Evolutionary conservation across 2,329 filamentous ascomycete genomes (phyloP).

Genomic region (Hypomyces perniciosus): DNA sequence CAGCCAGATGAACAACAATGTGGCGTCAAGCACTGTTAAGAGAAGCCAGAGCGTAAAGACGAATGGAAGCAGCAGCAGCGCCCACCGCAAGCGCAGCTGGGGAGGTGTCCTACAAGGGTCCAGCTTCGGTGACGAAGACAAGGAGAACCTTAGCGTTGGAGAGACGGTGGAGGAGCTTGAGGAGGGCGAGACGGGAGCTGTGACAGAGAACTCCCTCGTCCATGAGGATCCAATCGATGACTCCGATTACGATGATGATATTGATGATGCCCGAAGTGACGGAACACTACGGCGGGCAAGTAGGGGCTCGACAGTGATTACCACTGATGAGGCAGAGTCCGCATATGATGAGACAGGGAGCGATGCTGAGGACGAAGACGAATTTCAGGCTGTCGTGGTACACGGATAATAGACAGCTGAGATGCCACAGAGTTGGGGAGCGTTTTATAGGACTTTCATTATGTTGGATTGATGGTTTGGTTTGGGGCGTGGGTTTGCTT

Average conservation of each 20-base stretch:
- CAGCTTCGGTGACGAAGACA: slow-evolving; percentile 48
- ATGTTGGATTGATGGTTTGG: not conserved
- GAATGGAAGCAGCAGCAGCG: slow-evolving; percentile 36
- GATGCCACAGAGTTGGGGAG: not conserved
- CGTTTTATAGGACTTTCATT: not conserved
- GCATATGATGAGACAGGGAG: slow-evolving; percentile 14
- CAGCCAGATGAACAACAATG: slow-evolving; percentile 80
- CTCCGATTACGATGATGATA: slow-evolving; percentile 16
- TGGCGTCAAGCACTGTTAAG: slow-evolving; percentile 58
- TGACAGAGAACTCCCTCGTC: slow-evolving; percentile 9
- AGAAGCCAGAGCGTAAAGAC: slow-evolving; percentile 73
- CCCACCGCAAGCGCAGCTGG: slow-evolving; percentile 65
- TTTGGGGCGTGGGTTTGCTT: slow-evolving; percentile 1
- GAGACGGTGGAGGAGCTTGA: slow-evolving; percentile 57
- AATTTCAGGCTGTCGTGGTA: slow-evolving; percentile 19
- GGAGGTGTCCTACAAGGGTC: slow-evolving; percentile 45
- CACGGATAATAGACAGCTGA: not conserved
- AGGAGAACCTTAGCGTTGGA: slow-evolving; percentile 58
- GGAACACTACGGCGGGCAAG: slow-evolving; percentile 45
- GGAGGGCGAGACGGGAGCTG: slow-evolving; percentile 17
- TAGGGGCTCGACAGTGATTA: slow-evolving; percentile 43
- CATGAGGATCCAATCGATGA: slow-evolving; percentile 14
- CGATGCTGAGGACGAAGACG: slow-evolving; percentile 17
- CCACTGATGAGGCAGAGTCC: slow-evolving; percentile 12
- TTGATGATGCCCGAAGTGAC: slow-evolving; percentile 38